These are phyloP conservation scores for Ziziphus jujuba DNA, from an alignment of 306 rosid species.

Conservation along the genomic window DNA sequence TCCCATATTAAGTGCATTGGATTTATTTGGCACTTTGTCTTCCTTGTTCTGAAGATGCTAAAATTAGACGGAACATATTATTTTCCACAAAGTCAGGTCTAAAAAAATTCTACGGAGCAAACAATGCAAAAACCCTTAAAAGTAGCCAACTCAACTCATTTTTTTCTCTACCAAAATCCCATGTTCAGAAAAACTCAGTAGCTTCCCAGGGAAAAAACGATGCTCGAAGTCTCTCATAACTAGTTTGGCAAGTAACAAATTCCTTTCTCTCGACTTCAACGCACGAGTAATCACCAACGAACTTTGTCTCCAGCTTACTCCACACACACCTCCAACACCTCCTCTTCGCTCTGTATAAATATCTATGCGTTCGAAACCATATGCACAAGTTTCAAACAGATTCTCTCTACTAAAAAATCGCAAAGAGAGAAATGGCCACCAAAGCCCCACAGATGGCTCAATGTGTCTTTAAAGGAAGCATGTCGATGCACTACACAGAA, in stretches of 20 bases:
- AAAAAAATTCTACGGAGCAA: too few species aligned
- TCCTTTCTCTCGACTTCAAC: slow-evolving; percentile 4
- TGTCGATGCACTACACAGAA: slow-evolving; percentile 48
- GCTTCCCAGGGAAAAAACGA: slow-evolving; percentile 1
- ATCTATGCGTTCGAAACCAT: too few species aligned
- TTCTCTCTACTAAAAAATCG: not conserved
- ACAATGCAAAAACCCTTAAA: too few species aligned
- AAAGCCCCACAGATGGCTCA: slow-evolving; percentile 38
- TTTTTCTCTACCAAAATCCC: too few species aligned
- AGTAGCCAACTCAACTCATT: too few species aligned
- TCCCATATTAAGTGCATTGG: too few species aligned
- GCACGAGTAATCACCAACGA: not conserved
- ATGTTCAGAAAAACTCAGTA: not conserved
- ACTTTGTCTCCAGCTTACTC: slow-evolving; percentile 6
- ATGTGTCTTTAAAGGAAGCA: slow-evolving; percentile 57
- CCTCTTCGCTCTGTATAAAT: not conserved
- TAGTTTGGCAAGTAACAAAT: slow-evolving; percentile 7
- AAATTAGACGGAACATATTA: too few species aligned
- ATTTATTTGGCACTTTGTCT: too few species aligned
- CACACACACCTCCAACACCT: not conserved
- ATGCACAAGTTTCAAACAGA: slow-evolving; percentile 9
- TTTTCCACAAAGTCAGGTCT: too few species aligned
- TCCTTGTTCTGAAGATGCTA: too few species aligned
- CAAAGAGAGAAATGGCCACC: slow-evolving; percentile 32
- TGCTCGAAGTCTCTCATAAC: not conserved